Percentiles rank a stretch among this genome's conserved stretches.
phyloP scores from a whole-genome alignment of 2,329 filamentous ascomycete species.

The Venturia aucupariae region DNA sequence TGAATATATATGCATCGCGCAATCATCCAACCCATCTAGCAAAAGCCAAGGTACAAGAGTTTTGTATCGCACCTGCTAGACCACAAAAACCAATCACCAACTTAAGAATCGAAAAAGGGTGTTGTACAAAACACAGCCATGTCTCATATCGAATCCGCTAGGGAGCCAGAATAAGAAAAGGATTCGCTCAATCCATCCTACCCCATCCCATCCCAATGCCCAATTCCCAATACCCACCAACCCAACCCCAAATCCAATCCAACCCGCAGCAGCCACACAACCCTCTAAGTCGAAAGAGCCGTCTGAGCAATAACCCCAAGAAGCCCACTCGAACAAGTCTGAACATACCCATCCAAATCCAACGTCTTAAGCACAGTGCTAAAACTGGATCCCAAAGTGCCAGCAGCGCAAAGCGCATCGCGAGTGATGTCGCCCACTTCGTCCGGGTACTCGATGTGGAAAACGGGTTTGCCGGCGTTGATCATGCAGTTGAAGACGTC shows the following conservation, averaged over 20 bases:
- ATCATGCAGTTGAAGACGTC: constrained; percentile 49
- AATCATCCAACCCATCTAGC: too few relatives aligned
- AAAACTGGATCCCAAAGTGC: constrained; percentile 36
- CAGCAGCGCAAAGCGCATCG: constrained; percentile 9
- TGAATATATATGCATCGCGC: too few relatives aligned
- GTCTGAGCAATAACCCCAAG: background rate
- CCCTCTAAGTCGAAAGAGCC: background rate
- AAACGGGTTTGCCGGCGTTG: constrained; percentile 55
- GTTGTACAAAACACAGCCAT: background rate
- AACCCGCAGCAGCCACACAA: background rate
- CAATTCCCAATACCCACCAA: background rate
- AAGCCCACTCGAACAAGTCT: background rate
- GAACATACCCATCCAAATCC: constrained; percentile 42
- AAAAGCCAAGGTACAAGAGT: too few relatives aligned
- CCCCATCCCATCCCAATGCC: background rate
- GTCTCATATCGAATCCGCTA: background rate
- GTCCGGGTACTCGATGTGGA: constrained; percentile 60
- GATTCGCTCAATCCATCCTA: background rate
- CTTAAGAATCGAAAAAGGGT: background rate
- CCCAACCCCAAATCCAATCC: too few relatives aligned
- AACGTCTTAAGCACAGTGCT: constrained; percentile 59
- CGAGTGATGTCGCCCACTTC: background rate
- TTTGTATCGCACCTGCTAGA: too few relatives aligned
- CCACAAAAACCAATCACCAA: too few relatives aligned
- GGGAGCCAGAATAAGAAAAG: background rate